Evolutionary conservation across 108 stramenopile genomes (phyloP).

Genomic region (Fragilariopsis cylindrus): DNA sequence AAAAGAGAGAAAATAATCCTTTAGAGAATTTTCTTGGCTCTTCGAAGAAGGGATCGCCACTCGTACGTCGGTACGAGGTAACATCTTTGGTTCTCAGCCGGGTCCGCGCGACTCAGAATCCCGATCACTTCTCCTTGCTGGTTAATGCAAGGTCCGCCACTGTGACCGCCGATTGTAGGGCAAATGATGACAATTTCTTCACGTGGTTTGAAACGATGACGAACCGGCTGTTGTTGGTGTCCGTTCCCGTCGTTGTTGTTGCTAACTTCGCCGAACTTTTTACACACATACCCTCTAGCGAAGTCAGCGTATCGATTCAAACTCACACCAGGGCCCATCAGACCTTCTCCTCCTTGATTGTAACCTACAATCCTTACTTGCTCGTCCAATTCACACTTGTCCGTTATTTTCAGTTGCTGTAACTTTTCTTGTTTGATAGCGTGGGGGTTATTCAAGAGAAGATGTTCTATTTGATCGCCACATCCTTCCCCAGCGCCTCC

Average conservation of each 20-base stretch:
- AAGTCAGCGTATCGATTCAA: conserved; percentile 75
- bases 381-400: conserved; percentile 73
- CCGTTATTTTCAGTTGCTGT: conserved; percentile 57
- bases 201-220: conserved; percentile 62
- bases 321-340: conserved; percentile 61
- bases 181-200: conserved; percentile 82
- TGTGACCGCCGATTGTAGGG: conserved; percentile 80
- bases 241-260: conserved; percentile 11
- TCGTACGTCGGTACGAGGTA: conserved; percentile 76
- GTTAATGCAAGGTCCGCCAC: conserved; percentile 85
- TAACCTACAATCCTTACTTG: conserved; percentile 77
- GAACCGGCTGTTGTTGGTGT: conserved; percentile 6
- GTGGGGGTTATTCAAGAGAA: conserved; percentile 61
- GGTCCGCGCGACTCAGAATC: conserved; percentile 82
- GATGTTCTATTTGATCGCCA: conserved; percentile 64
- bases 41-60: conserved; percentile 57
- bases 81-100: conserved; percentile 73
- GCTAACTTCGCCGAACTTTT: conserved; percentile 43
- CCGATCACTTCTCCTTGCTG: conserved; percentile 85
- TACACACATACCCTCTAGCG: conserved; percentile 80
- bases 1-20: not conserved
- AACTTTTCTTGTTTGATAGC: conserved; percentile 69
- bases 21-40: conserved; percentile 42
- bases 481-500: conserved; percentile 62
- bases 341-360: conserved; percentile 86